Evolutionary conservation across 768 basidiomycete species (phyloP).

Genomic region (Heimioporus sp.): DNA sequence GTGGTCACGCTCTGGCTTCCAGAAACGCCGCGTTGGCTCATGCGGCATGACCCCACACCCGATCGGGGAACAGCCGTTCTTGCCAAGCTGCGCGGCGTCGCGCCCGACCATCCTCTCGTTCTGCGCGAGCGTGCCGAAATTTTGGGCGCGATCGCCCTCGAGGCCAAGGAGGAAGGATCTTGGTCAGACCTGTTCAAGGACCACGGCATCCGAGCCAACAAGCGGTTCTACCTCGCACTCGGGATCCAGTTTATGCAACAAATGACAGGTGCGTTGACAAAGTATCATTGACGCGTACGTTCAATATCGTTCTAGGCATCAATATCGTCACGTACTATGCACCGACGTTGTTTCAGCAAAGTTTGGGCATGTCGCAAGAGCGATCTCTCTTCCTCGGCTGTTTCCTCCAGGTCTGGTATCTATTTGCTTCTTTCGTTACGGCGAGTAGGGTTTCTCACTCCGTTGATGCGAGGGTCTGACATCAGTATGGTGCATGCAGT

Average conservation of each 20-base stretch:
- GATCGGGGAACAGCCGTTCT: slow-evolving; percentile 2
- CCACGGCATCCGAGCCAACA: slow-evolving; percentile 5
- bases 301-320: neutral
- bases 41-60: slow-evolving; percentile 1
- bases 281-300: too few species aligned
- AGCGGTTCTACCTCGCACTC: slow-evolving; percentile 6
- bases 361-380: slow-evolving; percentile 4
- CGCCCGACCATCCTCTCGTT: neutral
- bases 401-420: slow-evolving; percentile 10
- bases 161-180: slow-evolving; percentile 1
- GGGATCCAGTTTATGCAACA: slow-evolving; percentile 12
- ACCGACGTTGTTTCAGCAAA: slow-evolving; percentile 7
- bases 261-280: slow-evolving; percentile 1
- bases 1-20: slow-evolving; percentile 5
- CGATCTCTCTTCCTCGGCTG: slow-evolving; percentile 3
- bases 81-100: neutral
- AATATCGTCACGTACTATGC: slow-evolving; percentile 11
- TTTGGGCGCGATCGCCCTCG: slow-evolving; percentile 5
- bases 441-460: neutral
- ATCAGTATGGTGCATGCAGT: neutral
- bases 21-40: slow-evolving; percentile 5
- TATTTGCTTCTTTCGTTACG: slow-evolving; percentile 5
- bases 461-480: too few species aligned
- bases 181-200: slow-evolving; percentile 7
- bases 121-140: slow-evolving; percentile 2